Base-by-base conservation (phyloP, 495 filamentous ascomycete species). In the Daldinia childiae region DNA sequence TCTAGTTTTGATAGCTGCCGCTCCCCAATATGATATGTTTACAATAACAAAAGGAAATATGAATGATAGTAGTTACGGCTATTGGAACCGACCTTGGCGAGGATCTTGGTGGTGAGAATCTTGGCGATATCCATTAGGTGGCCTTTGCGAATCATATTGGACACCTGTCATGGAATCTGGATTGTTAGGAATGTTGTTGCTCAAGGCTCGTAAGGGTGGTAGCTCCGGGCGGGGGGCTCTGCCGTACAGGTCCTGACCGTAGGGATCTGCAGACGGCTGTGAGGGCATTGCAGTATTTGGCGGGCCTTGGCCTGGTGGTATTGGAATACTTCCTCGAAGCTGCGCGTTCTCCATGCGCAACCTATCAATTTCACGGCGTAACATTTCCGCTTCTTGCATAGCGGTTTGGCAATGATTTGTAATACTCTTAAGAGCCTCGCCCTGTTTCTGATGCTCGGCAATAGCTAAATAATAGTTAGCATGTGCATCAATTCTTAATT, bases 291-390 rank as follows among this genome's bases (percentile, higher is more conserved):
- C 52, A 15, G 67, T 62, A 36, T 55, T 67, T 60, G 51, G 64
- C 48, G 62, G 56, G 30, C 66, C 75, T 51, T 50, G 58, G 15
- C 54, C 50, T 62, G 73, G 45, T 58, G 72, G 52, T 26, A 52
- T 60, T 17, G 65, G 52, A 26, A 73, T 59, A 54, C 70, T 60
- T 50, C 64, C 74, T 17, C 81, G 81, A 66, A 89, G 81, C 55
- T 88, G 87, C 60, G 84, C 81, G 61, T 82, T 87, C 64, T 92
- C 88, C 26, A 80, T 77, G 43, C 85, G 84, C 62, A 90, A 72
- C 27, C 75, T 75, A 5, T 83, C 79, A 8, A 84, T 63, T 62
- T 89, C 85, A 17, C 82, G 78, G 71, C 79, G 76, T 66, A 87
- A 62, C 34, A 77, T 71, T 5, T 89, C 86, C 6, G 83, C 76